A percentile compares a stretch with the other conserved stretches of the same genome.
These are phyloP conservation scores for Sporisorium graminicola DNA, from an alignment of 1,284 basidiomycete species.

Conservation along the genomic window DNA sequence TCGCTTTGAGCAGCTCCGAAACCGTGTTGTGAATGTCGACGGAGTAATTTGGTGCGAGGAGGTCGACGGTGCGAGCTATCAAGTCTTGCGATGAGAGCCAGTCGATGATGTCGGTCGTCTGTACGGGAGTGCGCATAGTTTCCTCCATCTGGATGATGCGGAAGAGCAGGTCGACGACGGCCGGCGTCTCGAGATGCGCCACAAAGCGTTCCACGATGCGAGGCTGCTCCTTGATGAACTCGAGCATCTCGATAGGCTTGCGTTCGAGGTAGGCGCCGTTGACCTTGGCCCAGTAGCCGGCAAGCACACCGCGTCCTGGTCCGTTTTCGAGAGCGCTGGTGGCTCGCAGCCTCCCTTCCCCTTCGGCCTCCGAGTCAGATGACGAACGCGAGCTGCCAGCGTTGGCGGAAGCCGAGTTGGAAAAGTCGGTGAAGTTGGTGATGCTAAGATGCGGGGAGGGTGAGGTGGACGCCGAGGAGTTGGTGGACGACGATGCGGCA, in stretches of 20 bases:
- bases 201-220: constrained; percentile 85
- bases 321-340: constrained; percentile 69
- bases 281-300: constrained; percentile 80
- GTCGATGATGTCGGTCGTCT: constrained; percentile 82
- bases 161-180: constrained; percentile 91
- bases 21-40: constrained; percentile 87
- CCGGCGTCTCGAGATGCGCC: constrained; percentile 86
- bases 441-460: constrained; percentile 46
- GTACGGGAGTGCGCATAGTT: constrained; percentile 73
- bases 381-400: constrained; percentile 34
- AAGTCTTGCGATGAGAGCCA: constrained; percentile 90
- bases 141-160: constrained; percentile 94
- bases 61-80: constrained; percentile 82
- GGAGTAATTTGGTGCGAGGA: constrained; percentile 83
- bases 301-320: constrained; percentile 72
- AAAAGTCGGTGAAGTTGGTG: constrained; percentile 42
- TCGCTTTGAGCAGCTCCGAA: constrained; percentile 91
- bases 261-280: constrained; percentile 87
- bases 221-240: constrained; percentile 87
- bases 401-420: constrained; percentile 19
- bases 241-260: constrained; percentile 93
- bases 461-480: constrained; percentile 36
- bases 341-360: constrained; percentile 34
- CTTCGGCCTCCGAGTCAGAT: constrained; percentile 29
- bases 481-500: constrained; percentile 19